These are phyloP conservation scores for Sclerotinia subarctica DNA, from an alignment of 2,329 filamentous ascomycete genomes.

Conservation along the genomic window DNA sequence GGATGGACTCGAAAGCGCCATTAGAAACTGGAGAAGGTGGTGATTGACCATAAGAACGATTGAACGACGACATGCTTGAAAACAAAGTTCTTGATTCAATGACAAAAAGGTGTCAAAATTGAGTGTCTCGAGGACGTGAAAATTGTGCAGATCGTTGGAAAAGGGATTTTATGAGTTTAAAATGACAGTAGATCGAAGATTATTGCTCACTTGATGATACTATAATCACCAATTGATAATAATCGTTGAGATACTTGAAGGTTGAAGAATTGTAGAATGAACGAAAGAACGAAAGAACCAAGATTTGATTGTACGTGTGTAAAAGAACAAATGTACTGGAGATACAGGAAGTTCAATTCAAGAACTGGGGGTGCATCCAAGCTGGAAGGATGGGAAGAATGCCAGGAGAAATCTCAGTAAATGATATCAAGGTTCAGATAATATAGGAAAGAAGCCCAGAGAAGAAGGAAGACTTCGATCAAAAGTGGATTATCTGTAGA, in stretches of 20 bases:
- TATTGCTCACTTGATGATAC: constrained; percentile 5
- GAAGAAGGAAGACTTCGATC: constrained; percentile 7
- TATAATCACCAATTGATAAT: constrained; percentile 1
- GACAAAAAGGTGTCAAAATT: constrained; percentile 14
- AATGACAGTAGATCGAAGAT: neutral
- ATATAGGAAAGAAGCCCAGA: neutral
- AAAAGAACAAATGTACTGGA: neutral
- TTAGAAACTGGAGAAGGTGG: constrained; percentile 44
- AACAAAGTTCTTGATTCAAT: neutral
- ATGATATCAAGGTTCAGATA: neutral
- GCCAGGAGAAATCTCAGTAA: neutral
- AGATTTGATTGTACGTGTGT: neutral
- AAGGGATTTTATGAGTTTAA: neutral
- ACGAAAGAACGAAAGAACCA: neutral
- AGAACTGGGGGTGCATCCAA: neutral
- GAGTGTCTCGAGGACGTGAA: constrained; percentile 4
- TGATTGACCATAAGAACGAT: constrained; percentile 19
- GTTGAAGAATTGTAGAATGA: neutral
- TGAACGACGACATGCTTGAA: constrained; percentile 23
- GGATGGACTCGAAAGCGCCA: constrained; percentile 54
- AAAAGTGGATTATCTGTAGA: neutral
- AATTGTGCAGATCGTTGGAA: neutral
- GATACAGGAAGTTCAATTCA: neutral
- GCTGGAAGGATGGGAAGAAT: neutral
- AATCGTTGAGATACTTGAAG: neutral